phyloP scores from a whole-genome alignment of 176 grass and related monocot genomes.

The Paspalum vaginatum region DNA sequence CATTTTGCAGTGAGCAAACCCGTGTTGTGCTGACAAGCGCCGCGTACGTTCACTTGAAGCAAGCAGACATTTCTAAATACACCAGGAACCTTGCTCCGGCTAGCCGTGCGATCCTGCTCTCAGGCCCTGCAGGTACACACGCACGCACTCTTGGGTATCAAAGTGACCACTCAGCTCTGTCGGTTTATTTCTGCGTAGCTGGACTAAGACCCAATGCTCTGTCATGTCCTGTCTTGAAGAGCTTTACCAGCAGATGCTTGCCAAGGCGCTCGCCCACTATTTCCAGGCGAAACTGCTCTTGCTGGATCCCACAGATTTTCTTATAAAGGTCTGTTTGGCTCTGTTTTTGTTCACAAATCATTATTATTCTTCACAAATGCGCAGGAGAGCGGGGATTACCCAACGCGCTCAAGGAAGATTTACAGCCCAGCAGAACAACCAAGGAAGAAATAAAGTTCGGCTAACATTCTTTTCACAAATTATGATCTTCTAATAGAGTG shows the following conservation, averaged over 20 bases:
- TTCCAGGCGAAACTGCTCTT: conserved; percentile 85
- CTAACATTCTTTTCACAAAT: neutral
- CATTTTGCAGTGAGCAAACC: conserved; percentile 77
- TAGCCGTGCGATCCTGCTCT: conserved; percentile 83
- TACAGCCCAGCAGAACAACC: too few relatives aligned
- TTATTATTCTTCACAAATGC: too few relatives aligned
- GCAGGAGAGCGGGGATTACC: too few relatives aligned
- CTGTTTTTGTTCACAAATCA: too few relatives aligned
- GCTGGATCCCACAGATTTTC: conserved; percentile 89
- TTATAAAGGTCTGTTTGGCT: conserved; percentile 85
- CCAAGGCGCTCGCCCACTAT: conserved; percentile 84
- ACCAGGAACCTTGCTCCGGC: conserved; percentile 92
- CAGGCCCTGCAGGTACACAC: conserved; percentile 86
- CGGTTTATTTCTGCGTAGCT: conserved; percentile 8
- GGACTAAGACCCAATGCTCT: conserved; percentile 41
- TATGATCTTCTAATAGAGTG: neutral
- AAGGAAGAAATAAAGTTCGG: too few relatives aligned
- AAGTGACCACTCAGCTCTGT: neutral
- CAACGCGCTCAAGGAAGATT: too few relatives aligned
- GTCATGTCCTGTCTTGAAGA: conserved; percentile 60
- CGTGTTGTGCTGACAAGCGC: conserved; percentile 88
- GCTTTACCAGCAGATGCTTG: conserved; percentile 98
- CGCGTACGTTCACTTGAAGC: conserved; percentile 93
- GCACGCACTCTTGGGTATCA: neutral
- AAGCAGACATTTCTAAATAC: conserved; percentile 82